Conservation (phyloP, 768 basidiomycete species). For the Phaffia australis region DNA sequence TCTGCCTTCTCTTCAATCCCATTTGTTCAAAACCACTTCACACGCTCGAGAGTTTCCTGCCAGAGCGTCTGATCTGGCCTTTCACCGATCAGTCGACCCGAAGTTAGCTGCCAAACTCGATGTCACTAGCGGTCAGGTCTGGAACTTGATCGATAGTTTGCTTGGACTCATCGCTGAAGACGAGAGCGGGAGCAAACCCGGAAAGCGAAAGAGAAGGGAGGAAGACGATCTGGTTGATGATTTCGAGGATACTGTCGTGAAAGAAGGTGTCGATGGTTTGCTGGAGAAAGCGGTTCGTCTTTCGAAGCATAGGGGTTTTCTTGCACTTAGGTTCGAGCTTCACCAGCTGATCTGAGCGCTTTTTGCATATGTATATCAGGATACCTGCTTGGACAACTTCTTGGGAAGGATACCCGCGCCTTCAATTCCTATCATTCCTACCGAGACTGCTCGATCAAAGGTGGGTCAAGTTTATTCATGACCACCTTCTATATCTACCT, state of each 20-base stretch:
- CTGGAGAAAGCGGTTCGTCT: slow-evolving; percentile 66
- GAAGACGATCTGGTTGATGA: slow-evolving; percentile 77
- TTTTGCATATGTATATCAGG: slow-evolving; percentile 42
- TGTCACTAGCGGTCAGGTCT: slow-evolving; percentile 52
- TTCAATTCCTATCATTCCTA: slow-evolving; percentile 20
- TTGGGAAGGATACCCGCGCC: slow-evolving; percentile 45
- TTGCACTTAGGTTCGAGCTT: slow-evolving; percentile 2
- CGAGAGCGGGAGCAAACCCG: slow-evolving; percentile 12
- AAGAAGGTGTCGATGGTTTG: slow-evolving; percentile 74
- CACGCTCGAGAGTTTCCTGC: slow-evolving; percentile 36
- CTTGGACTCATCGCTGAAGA: slow-evolving; percentile 44
- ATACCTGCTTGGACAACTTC: slow-evolving; percentile 69
- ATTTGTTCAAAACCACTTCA: slow-evolving; percentile 34
- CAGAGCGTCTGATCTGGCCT: slow-evolving; percentile 60
- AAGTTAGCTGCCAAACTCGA: slow-evolving; percentile 62
- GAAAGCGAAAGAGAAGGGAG: slow-evolving; percentile 40
- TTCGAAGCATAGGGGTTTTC: too few relatives aligned
- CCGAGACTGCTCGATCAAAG: slow-evolving; percentile 35
- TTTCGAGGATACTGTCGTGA: slow-evolving; percentile 56
- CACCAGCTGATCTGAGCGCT: slow-evolving; percentile 2
- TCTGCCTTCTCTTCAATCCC: slow-evolving; percentile 32
- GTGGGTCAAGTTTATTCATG: background rate
- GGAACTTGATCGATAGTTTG: slow-evolving; percentile 56
- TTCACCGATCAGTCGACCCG: slow-evolving; percentile 76
- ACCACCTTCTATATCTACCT: background rate